Evolutionary conservation across 805 yeast species (phyloP).

Genomic region (Candida silvicultrix): DNA sequence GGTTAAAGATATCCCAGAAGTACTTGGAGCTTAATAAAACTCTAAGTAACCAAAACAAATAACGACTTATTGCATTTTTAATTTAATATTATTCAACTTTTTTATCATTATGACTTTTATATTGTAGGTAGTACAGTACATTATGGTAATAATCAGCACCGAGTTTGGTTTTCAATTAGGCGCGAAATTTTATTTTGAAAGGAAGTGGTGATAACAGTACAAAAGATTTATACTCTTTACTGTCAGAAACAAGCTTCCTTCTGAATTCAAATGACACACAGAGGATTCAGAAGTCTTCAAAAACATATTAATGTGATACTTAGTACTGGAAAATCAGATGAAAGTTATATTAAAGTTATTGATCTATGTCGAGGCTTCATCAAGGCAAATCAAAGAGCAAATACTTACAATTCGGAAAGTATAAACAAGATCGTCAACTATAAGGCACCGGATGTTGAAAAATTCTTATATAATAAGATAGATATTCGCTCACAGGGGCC

Average conservation of each 20-base stretch:
- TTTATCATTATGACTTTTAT: too few species aligned
- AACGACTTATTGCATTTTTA: too few species aligned
- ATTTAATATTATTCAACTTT: too few species aligned
- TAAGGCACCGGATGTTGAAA: slow-evolving; percentile 66
- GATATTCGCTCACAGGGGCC: background rate
- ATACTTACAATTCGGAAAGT: background rate
- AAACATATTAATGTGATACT: background rate
- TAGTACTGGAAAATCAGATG: background rate
- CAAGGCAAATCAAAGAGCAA: background rate
- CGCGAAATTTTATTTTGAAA: too few species aligned
- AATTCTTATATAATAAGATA: slow-evolving; percentile 19
- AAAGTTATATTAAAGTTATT: background rate
- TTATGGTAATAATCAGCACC: too few species aligned
- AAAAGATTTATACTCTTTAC: too few species aligned
- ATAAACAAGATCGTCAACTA: slow-evolving; percentile 1
- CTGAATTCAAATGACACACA: background rate
- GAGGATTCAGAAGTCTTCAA: background rate
- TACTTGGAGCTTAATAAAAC: too few species aligned
- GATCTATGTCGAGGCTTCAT: background rate
- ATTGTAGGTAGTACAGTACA: too few species aligned
- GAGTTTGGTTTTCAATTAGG: too few species aligned
- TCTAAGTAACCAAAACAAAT: too few species aligned
- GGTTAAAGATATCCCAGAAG: slow-evolving; percentile 18
- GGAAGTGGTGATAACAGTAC: too few species aligned
- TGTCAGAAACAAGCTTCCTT: too few species aligned